Conservation (phyloP, 2,329 filamentous ascomycete species). For the Emericellopsis atlantica region DNA sequence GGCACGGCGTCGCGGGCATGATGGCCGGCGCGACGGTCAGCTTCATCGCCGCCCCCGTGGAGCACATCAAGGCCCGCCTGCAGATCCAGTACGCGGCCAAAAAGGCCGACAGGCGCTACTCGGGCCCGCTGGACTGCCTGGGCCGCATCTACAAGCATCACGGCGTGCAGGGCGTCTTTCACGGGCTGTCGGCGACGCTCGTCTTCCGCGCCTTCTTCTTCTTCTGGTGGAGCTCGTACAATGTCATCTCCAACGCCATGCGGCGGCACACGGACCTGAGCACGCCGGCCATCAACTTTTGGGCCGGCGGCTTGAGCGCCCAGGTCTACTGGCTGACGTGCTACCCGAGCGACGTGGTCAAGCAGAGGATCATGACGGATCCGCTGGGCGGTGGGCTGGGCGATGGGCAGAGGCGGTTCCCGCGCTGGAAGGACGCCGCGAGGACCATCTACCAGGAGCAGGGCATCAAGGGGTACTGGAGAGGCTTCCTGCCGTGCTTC, state of each 20-base stretch:
- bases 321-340: slow-evolving; percentile 91
- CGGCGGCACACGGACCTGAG: slow-evolving; percentile 55
- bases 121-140: slow-evolving; percentile 75
- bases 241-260: slow-evolving; percentile 62
- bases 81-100: slow-evolving; percentile 85
- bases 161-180: slow-evolving; percentile 71
- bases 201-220: slow-evolving; percentile 92
- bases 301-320: slow-evolving; percentile 85
- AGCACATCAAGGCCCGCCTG: slow-evolving; percentile 87
- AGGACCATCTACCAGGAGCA: slow-evolving; percentile 61
- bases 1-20: slow-evolving; percentile 79
- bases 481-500: slow-evolving; percentile 90
- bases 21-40: slow-evolving; percentile 82
- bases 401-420: slow-evolving; percentile 58
- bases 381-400: slow-evolving; percentile 58
- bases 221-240: slow-evolving; percentile 97
- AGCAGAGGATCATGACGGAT: slow-evolving; percentile 96
- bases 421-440: slow-evolving; percentile 70
- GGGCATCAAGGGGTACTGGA: slow-evolving; percentile 75
- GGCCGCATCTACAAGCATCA: slow-evolving; percentile 58
- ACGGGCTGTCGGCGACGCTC: slow-evolving; percentile 72
- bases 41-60: slow-evolving; percentile 85
- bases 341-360: slow-evolving; percentile 87
- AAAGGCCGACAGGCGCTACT: slow-evolving; percentile 69
- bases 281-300: slow-evolving; percentile 82